Conservation (phyloP, 2,329 filamentous ascomycete genomes). For the Camillea tinctor region DNA sequence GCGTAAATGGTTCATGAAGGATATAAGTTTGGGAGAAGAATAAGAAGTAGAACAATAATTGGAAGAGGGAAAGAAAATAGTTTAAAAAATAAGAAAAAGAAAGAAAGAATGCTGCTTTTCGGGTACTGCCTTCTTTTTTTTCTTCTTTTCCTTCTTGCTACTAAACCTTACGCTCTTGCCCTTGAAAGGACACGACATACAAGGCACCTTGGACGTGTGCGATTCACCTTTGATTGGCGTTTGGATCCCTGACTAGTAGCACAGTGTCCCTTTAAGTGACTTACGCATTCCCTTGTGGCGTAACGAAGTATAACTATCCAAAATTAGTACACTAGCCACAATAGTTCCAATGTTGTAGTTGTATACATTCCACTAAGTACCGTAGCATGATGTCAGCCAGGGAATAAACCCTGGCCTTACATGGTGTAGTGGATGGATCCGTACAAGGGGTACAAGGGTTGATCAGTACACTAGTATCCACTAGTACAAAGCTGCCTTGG, state of each 20-base stretch:
- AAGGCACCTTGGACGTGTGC: constrained; percentile 24
- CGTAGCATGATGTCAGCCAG: background rate
- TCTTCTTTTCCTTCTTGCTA: background rate
- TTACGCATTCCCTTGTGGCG: constrained; percentile 15
- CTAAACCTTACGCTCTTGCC: background rate
- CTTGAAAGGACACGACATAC: constrained; percentile 40
- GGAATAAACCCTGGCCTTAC: background rate
- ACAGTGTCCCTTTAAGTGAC: constrained; percentile 3
- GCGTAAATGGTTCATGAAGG: background rate
- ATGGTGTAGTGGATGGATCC: too few relatives aligned
- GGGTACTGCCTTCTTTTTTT: too few relatives aligned
- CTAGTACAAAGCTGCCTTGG: constrained; percentile 38
- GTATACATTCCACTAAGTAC: too few relatives aligned
- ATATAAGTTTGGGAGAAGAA: background rate
- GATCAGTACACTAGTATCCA: too few relatives aligned
- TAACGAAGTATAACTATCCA: constrained; percentile 19
- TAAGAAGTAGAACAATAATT: background rate
- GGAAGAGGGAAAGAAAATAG: background rate
- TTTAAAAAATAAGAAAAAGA: background rate
- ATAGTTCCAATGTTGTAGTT: too few relatives aligned
- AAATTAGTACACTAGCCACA: constrained; percentile 19
- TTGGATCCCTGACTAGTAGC: constrained; percentile 30
- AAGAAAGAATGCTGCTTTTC: too few relatives aligned
- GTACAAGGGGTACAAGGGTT: background rate
- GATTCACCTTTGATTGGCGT: constrained; percentile 41